Evolutionary conservation across 108 stramenopile genomes (phyloP), one percentile per base, ranked within the genome.

Genomic region (Asterionellopsis glacialis): DNA sequence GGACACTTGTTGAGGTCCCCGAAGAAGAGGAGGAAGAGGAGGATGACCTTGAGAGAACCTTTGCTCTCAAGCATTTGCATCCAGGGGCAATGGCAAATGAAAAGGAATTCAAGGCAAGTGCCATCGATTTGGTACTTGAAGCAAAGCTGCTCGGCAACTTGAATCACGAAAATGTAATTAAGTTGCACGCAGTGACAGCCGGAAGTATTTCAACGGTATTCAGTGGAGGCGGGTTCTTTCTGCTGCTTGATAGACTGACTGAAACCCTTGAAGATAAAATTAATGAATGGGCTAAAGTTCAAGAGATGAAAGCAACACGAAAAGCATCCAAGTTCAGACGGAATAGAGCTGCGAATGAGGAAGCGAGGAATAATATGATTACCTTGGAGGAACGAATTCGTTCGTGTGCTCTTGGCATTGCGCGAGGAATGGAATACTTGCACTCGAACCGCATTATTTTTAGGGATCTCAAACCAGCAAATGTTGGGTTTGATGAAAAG

Each of bases 201-300:
- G 52, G 44, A 45, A 41, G 39, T 38, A 57, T 57, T 16, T 16
- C 47, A 19, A 41, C 19, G 50, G 15, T 19, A 21, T 59, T 61
- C 0, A 50, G 41, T 45, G 67, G 54, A 15, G 64, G 79, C 12
- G 87, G 87, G n/a, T 91, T 88, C 57, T 91, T 91, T 60, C 55
- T 91, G 21, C 58, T 91, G 10, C 63, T 91, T 45, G 90, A 91
- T 75, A 73, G 90, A 61, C 59, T 91, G 67, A 76, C 82, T 49
- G 83, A 84, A 51, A 91, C 90, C 14, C 64, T 91, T 23, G 81
- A 82, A 52, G 73, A 77, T 42, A 76, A 82, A 55, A 82, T 82
- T 50, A 72, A 74, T 43, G 16, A 68, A 18, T 82, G 81, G 81
- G 18, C 51, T 18, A 15, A 63, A 65, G 4, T 56, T 45, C 27